Base-by-base conservation (phyloP, 2,329 filamentous ascomycete species). In the Aspergillus viridinutans region DNA sequence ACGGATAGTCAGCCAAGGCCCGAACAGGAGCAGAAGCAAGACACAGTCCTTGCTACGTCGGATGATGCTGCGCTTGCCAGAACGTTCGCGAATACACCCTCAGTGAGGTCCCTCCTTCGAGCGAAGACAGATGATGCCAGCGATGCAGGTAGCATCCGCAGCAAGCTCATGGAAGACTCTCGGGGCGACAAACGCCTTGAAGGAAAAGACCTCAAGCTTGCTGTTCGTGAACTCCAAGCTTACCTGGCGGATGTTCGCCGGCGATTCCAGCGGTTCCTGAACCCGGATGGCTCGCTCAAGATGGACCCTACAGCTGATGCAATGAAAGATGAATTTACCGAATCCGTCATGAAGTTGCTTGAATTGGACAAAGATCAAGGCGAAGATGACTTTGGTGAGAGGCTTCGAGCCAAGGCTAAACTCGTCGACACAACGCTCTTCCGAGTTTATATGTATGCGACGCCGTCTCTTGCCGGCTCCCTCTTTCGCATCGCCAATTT, bases 401-500 rank as follows among this genome's bases (percentile, higher is more conserved):
- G 89, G 61, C 80, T 97, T 2, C 83, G 86, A 12, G 82, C 87
- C 40, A 91, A 89, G 1, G 96, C 94, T 38, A 87, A 85, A 51
- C 78, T 97, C 2, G 91, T 97, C 6, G 94, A 99, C 69, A 99
- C 94, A 0, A 93, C 92, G 0, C 82, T 99, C 0, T 97, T 99
- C 78, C 86, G 93, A 17, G 89, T 91, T 0, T 95, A 96, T 73
- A 97, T 99, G 92, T 91, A 93, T 68, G 91, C 89, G 3, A 87
- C 87, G 7, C 93, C 94, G 4, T 86, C 88, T 5, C 80, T 99
- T 10, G 92, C 92, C 3, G 90, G 90, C 1, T 90, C 92, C 0
- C 82, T 99, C 0, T 97, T 99, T 77, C 91, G 94, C 25, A 90
- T 97, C 52, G 88, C 92, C 69, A 99, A 99, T 72, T 97, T 97